These are phyloP conservation scores for Gloeopeniophorella convolvens DNA, from an alignment of 768 basidiomycete genomes.

Conservation along the genomic window DNA sequence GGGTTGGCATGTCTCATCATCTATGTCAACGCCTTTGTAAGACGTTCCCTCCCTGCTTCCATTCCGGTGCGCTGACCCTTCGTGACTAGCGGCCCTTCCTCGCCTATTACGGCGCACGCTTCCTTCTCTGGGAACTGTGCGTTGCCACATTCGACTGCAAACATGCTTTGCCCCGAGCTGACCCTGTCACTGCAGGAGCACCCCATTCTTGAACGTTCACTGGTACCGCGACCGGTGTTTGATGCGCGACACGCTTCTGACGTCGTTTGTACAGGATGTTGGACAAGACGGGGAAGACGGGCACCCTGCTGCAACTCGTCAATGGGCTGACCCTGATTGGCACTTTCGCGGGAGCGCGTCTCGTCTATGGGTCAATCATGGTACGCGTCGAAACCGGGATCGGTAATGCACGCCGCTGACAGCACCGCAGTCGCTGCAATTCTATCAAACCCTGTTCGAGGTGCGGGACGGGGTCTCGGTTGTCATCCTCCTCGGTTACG, in stretches of 20 bases:
- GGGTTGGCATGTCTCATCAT: slow-evolving; percentile 58
- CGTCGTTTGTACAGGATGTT: slow-evolving; percentile 45
- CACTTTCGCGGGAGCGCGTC: slow-evolving; percentile 63
- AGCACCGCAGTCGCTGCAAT: slow-evolving; percentile 50
- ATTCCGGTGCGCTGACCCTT: too few relatives aligned
- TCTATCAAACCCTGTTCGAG: slow-evolving; percentile 51
- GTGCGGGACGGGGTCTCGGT: slow-evolving; percentile 50
- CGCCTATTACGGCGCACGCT: slow-evolving; percentile 71
- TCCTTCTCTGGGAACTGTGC: slow-evolving; percentile 77
- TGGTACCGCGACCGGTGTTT: slow-evolving; percentile 45
- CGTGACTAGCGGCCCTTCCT: slow-evolving; percentile 68
- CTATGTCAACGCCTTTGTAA: slow-evolving; percentile 64
- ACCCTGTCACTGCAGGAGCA: slow-evolving; percentile 43
- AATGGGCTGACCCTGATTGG: slow-evolving; percentile 65
- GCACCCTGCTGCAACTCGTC: slow-evolving; percentile 56
- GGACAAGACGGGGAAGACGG: slow-evolving; percentile 70
- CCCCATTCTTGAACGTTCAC: slow-evolving; percentile 82
- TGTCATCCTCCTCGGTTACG: slow-evolving; percentile 42
- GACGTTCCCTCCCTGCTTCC: slow-evolving; percentile 26
- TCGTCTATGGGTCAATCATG: slow-evolving; percentile 60
- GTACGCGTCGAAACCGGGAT: too few relatives aligned
- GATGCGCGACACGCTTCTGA: background rate
- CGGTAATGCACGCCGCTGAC: too few relatives aligned
- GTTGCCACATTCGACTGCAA: slow-evolving; percentile 21
- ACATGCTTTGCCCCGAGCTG: slow-evolving; percentile 1